Evolutionary conservation across 768 basidiomycete genomes (phyloP).

Genomic region (Leccinum rimulosum): DNA sequence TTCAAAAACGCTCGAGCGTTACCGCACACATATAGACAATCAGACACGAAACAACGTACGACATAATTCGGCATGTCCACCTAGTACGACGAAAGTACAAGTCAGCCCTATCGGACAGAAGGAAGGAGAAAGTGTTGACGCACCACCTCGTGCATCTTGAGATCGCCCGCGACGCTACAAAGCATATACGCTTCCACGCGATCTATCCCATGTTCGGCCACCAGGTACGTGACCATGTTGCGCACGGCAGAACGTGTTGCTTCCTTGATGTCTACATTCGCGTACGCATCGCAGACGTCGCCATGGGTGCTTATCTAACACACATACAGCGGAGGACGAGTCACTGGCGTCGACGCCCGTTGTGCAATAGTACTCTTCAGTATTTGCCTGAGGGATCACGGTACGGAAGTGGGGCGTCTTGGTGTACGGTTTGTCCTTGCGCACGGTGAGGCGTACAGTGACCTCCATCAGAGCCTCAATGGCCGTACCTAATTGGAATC

Average conservation of each 20-base stretch:
- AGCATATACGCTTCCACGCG: slow-evolving; percentile 58
- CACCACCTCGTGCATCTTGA: slow-evolving; percentile 61
- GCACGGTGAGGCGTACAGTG: slow-evolving; percentile 51
- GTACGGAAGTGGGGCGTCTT: slow-evolving; percentile 57
- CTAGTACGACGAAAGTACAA: slow-evolving; percentile 27
- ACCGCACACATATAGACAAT: no score
- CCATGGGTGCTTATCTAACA: background rate
- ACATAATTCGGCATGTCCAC: slow-evolving; percentile 68
- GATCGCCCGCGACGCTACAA: slow-evolving; percentile 57
- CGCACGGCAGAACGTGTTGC: slow-evolving; percentile 56
- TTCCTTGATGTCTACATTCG: slow-evolving; percentile 44
- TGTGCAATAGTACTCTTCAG: slow-evolving; percentile 51
- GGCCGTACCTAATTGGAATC: slow-evolving; percentile 46
- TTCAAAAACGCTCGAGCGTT: background rate
- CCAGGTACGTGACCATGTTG: slow-evolving; percentile 54
- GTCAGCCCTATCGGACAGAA: background rate
- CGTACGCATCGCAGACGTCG: background rate
- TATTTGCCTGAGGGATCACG: slow-evolving; percentile 8
- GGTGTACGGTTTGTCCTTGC: slow-evolving; percentile 56
- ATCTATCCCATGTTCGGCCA: slow-evolving; percentile 40
- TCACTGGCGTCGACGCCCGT: slow-evolving; percentile 52
- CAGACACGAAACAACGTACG: slow-evolving; percentile 34
- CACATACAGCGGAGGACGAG: no score
- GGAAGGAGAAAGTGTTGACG: slow-evolving; percentile 3
- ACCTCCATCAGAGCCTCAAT: slow-evolving; percentile 64